Evolutionary conservation across 352 stramenopile genomes (phyloP), one percentile per base, ranked within the genome.

Genomic region (Phytophthora cryptogea): DNA sequence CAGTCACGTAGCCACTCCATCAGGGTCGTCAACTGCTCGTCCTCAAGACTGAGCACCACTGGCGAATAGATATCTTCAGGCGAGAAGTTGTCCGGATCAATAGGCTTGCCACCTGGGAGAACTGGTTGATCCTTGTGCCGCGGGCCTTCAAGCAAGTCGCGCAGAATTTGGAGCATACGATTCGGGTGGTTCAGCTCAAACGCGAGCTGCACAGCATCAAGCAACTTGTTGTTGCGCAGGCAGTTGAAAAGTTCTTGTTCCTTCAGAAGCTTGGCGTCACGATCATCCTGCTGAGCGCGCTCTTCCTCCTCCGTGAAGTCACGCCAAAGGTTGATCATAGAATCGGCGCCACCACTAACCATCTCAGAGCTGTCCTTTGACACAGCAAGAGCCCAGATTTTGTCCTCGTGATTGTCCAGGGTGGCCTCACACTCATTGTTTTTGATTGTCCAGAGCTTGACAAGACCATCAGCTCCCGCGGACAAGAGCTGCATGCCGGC

Each of bases 371-470:
- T 89, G 79, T 92, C 83, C 70, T 91, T 83, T 26, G 89, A 93
- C 17, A 90, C 80, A 14, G 88, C 94, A 9, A 99, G 68, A 3
- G 97, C 94, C 97, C 97, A 99, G 55, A 99, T 90, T 72, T 98
- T 98, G 78, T 99, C 96, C 59, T 90, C 86, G 78, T 99, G 97
- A 6, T 94, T 90, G 74, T 99, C 97, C 44, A 99, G 73, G 8
- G 97, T 99, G 14, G 85, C 87, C 60, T 98, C 94, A 66, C 96
- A 99, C 73, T 99, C 96, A 73, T 98, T 98, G 47, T 88, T 99
- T 51, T 97, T 89, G 68, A 99, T 98, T 8, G 95, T 99, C 96
- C 97, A 99, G 17, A 99, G 74, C 76, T 99, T 99, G 2, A 99
- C 70, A 28, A 99, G 83, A 0, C 97, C 97, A 68, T 99, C 96